phyloP scores from a whole-genome alignment of 306 rosid species.

The Prinsepia uniflora region DNA sequence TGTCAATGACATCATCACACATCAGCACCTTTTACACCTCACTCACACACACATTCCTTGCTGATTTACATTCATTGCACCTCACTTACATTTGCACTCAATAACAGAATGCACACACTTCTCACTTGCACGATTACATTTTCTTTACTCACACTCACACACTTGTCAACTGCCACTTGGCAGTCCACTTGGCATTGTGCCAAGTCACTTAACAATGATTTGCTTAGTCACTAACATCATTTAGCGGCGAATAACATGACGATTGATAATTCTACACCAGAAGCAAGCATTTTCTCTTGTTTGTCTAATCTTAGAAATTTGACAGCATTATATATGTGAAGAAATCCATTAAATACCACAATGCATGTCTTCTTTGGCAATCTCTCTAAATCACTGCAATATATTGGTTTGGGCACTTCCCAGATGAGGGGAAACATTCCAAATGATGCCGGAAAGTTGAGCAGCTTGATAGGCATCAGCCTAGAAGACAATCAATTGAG shows the following conservation, averaged over 20 bases:
- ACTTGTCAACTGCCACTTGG: too few species aligned
- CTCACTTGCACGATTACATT: too few species aligned
- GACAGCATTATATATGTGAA: fast-evolving
- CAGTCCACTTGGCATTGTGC: too few species aligned
- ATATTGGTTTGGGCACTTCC: neutral
- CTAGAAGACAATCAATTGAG: neutral
- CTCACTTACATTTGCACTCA: too few species aligned
- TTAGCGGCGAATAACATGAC: neutral
- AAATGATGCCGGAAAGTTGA: neutral
- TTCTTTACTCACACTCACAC: too few species aligned
- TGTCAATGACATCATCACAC: too few species aligned
- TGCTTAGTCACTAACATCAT: too few species aligned
- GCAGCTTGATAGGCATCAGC: neutral
- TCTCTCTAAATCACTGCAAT: neutral
- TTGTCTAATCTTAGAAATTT: neutral
- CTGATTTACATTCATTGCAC: too few species aligned
- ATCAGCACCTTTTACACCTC: too few species aligned
- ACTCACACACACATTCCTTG: too few species aligned
- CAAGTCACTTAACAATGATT: too few species aligned
- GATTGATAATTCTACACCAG: neutral
- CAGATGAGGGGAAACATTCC: neutral
- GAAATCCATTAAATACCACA: neutral
- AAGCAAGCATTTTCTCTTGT: neutral
- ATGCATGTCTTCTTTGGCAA: neutral
- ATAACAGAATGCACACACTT: too few species aligned